Base-by-base conservation (phyloP, 2,329 filamentous ascomycete genomes). In the Pezicula neosporulosa region DNA sequence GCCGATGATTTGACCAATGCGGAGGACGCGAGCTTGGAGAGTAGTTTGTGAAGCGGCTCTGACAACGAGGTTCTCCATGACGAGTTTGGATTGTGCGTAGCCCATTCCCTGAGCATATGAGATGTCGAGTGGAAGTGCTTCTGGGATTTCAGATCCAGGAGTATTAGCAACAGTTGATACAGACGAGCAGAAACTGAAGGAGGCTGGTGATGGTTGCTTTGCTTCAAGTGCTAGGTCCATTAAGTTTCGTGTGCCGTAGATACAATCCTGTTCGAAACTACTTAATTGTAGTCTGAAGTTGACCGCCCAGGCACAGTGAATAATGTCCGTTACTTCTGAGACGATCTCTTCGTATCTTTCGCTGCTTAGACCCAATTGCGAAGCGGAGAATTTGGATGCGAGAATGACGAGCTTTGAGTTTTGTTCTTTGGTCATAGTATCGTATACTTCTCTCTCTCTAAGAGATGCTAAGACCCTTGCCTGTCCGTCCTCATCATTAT, bases 221-320 rank as follows among this genome's bases (percentile, higher is more conserved):
- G 58, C 63, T 2, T 56, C 78, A 74, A 65, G 63, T 8, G 65
- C 68, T 0, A 77, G 45, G 0, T 58, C 50, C 9, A 77, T 64
- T 4, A 81, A 66, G 44, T 78, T 73, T 2, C 64, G 60, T 1
- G 74, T 67, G 0, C 73, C 75, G 1, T 60, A 62, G 19, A 82
- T 70, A 52, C 76, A 66, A 18, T 55, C 49, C 13, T 63, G 56
- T 44, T 78, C 77, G 55, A 82, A 81, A 47, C 69, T 75, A 1
- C 68, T 64, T 1, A 81, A 66, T 1, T 66, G 65, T 58, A 80
- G 70, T 60, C 78, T 80, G 68, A 82, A 82, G 61, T 82, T 81
- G 27, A 81, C 78, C 1, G 75, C 66, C 77, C 78, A 80, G 0
- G 77, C 76, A 52, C 70, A 69, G 65, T 81, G 77, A 30, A 81